Evolutionary conservation across 2,329 filamentous ascomycete species (phyloP), one percentile per base, ranked within the genome.

Genomic region (Aspergillus sp.): DNA sequence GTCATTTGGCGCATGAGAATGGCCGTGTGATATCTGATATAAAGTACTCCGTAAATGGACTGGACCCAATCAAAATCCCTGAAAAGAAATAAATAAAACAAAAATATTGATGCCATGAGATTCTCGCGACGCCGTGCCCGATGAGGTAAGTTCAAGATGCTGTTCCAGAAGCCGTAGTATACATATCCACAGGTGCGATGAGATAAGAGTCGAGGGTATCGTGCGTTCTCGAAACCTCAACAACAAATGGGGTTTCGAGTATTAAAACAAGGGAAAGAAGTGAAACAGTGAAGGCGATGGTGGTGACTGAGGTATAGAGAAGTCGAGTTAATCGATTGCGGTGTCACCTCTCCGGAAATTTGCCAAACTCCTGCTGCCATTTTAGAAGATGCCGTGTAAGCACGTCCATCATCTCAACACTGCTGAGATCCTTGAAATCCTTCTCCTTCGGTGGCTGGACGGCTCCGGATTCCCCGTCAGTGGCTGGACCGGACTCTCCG

Each of bases 391-490:
- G 83, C 49, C 86, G 78, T 48, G 86, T 90, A 62, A 95, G 68
- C 54, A 82, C 77, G 63, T 94, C 89, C 88, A 94, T 94, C 88
- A 95, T 94, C 67, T 94, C 88, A 51, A 88, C 74, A 54, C 85
- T 90, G 45, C 74, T 86, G 51, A 95, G 72, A 7, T 85, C 79
- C 54, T 84, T 87, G 65, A 95, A 95, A 1, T 83, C 78, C 55
- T 59, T 64, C 46, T 71, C 66, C 37, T 66, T 61, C 36, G 52
- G 46, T 12, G 53, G 51, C 33, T 54, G 51, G 12, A 48, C 51
- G n/a, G 19, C 19, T 19, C 44, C 44, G 13, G 45, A 35, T 37
- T 61, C 58, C 33, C 53, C 55, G n/a, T 61, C 59, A 27, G 50
- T 57, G 10, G 51, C 46, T 27, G 58, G 47, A 2, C 43, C 50